Conservation (phyloP, 1,284 basidiomycete genomes). For the Pterulicium gracile region DNA sequence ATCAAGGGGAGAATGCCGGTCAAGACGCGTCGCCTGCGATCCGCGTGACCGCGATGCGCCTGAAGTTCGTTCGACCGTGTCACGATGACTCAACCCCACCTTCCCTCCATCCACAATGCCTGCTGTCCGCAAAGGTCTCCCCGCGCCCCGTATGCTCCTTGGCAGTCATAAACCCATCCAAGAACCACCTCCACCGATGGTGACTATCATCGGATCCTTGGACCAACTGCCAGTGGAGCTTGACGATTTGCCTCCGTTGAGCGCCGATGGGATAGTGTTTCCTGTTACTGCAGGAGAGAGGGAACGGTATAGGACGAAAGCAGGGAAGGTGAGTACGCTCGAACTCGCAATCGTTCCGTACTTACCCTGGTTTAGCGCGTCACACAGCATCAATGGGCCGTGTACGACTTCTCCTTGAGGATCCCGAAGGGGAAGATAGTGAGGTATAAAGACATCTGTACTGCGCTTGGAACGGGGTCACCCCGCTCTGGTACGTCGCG, state of each 20-base stretch:
- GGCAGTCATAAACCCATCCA: too few relatives aligned
- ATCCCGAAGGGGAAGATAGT: constrained; percentile 43
- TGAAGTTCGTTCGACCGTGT: too few relatives aligned
- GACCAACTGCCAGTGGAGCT: too few relatives aligned
- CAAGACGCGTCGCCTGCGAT: too few relatives aligned
- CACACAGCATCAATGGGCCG: constrained; percentile 46
- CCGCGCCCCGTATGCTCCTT: too few relatives aligned
- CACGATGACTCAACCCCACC: too few relatives aligned
- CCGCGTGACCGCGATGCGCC: too few relatives aligned
- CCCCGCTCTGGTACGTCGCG: constrained; percentile 40
- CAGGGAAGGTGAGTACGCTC: constrained; percentile 15
- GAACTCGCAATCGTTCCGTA: background rate
- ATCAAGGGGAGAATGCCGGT: too few relatives aligned
- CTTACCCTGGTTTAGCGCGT: constrained; percentile 21
- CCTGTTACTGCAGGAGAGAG: constrained; percentile 12
- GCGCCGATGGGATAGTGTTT: constrained; percentile 6
- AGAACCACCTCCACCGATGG: too few relatives aligned
- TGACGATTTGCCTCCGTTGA: background rate
- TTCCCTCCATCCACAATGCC: too few relatives aligned
- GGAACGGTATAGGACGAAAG: constrained; percentile 12
- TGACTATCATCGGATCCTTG: too few relatives aligned
- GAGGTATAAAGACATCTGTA: constrained; percentile 46
- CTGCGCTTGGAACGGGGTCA: constrained; percentile 37
- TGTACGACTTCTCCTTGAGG: constrained; percentile 39
- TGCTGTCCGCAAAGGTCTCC: too few relatives aligned